Percentiles rank a stretch among this genome's conserved stretches.
Evolutionary conservation across 2,329 filamentous ascomycete genomes (phyloP).

Genomic region (Dothideomycetidae sp.): DNA sequence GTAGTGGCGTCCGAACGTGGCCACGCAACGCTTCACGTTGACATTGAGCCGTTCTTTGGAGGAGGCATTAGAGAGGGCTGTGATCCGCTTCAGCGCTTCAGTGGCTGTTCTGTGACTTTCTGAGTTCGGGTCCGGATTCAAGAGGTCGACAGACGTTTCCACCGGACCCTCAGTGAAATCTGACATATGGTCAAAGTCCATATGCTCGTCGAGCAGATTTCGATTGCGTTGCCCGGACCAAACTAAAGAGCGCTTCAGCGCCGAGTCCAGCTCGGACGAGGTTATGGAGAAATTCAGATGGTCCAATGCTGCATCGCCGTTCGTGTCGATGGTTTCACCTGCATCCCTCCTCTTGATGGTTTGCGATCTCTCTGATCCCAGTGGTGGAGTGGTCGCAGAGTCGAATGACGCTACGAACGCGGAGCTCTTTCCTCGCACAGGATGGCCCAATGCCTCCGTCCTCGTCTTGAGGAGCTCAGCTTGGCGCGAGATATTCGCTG

Average conservation of each 20-base stretch:
- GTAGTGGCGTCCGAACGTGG: slow-evolving; percentile 79
- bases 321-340: slow-evolving; percentile 3
- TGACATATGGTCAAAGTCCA: slow-evolving; percentile 24
- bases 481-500: slow-evolving; percentile 65
- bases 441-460: slow-evolving; percentile 54
- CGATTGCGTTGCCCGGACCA: slow-evolving; percentile 4
- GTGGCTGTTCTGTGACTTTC: slow-evolving; percentile 50
- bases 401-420: slow-evolving; percentile 75
- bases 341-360: slow-evolving; percentile 15
- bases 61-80: slow-evolving; percentile 60
- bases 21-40: slow-evolving; percentile 72
- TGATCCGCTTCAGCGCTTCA: slow-evolving; percentile 66
- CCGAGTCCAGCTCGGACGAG: slow-evolving; percentile 49
- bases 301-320: slow-evolving; percentile 9
- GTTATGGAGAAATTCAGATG: slow-evolving; percentile 66
- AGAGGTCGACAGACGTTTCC: slow-evolving; percentile 23
- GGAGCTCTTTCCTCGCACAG: slow-evolving; percentile 63
- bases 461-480: slow-evolving; percentile 53
- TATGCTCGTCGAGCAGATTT: neutral
- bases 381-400: slow-evolving; percentile 34
- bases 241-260: slow-evolving; percentile 45
- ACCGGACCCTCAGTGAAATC: slow-evolving; percentile 29
- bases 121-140: slow-evolving; percentile 30
- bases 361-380: neutral
- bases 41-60: slow-evolving; percentile 64